A percentile compares a stretch with the other conserved stretches of the same genome.
These are phyloP conservation scores for Amanita exitialis DNA, from an alignment of 768 basidiomycete genomes.

Conservation along the genomic window DNA sequence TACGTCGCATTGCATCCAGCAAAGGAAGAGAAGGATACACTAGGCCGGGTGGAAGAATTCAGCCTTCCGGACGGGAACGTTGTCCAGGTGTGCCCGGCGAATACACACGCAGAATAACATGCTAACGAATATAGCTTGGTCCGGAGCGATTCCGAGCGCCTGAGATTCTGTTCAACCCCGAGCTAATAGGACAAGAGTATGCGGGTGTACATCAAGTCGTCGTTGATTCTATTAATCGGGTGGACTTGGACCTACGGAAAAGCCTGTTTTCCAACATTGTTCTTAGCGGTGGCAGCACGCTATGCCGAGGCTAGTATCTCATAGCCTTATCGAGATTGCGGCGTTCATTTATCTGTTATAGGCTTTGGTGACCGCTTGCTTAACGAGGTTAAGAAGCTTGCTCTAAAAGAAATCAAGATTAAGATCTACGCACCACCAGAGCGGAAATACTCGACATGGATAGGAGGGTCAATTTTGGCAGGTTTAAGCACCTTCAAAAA, in stretches of 20 bases:
- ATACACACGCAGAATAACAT: conserved; percentile 10
- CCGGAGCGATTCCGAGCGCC: conserved; percentile 94
- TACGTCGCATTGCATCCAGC: conserved; percentile 88
- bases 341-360: conserved; percentile 12
- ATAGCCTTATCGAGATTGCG: conserved; percentile 10
- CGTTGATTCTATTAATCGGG: conserved; percentile 94
- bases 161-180: conserved; percentile 96
- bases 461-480: conserved; percentile 94
- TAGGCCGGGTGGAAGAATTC: conserved; percentile 78
- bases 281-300: conserved; percentile 90
- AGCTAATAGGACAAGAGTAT: conserved; percentile 92
- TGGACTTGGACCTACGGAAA: conserved; percentile 94
- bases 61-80: conserved; percentile 91
- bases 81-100: conserved; percentile 55
- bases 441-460: conserved; percentile 96
- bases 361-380: conserved; percentile 95
- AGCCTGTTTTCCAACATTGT: conserved; percentile 95
- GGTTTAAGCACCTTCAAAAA: conserved; percentile 97
- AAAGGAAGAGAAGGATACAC: conserved; percentile 91
- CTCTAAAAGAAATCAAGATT: conserved; percentile 94
- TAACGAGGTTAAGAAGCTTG: conserved; percentile 94
- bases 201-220: conserved; percentile 97
- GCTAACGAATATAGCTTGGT: conserved; percentile 54
- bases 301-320: conserved; percentile 66
- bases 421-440: conserved; percentile 99